Conservation (phyloP, 768 basidiomycete species). For the Cubamyces lactineus region DNA sequence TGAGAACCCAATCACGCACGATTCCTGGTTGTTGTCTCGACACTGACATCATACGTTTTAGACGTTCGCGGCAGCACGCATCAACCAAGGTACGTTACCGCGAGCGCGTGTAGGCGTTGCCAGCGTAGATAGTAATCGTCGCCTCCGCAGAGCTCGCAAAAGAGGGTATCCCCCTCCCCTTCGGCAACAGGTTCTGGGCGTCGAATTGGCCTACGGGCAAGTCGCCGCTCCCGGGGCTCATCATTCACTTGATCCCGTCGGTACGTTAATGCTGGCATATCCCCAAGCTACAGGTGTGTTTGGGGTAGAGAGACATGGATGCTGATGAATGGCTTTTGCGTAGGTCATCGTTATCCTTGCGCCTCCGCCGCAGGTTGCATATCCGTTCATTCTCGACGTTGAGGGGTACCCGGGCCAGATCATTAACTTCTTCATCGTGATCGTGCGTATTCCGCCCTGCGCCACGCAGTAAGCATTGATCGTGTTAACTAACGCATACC, state of each 20-base stretch:
- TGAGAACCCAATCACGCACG: constrained; percentile 6
- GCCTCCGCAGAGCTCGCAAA: constrained; percentile 50
- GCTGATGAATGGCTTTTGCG: background rate
- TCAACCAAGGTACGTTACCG: constrained; percentile 48
- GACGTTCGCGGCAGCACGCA: constrained; percentile 54
- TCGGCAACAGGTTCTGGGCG: constrained; percentile 62
- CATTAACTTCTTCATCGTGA: constrained; percentile 56
- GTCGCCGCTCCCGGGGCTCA: constrained; percentile 57
- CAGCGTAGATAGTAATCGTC: background rate
- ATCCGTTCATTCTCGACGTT: constrained; percentile 65
- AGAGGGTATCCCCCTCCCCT: constrained; percentile 63
- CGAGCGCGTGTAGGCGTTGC: background rate
- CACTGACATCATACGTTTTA: constrained; percentile 23
- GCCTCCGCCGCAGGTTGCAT: constrained; percentile 55
- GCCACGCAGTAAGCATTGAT: background rate
- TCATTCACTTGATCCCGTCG: constrained; percentile 58
- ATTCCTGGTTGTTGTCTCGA: background rate
- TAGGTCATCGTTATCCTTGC: constrained; percentile 56
- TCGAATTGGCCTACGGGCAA: constrained; percentile 64
- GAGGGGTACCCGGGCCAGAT: constrained; percentile 57
- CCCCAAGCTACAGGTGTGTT: background rate
- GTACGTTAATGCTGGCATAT: constrained; percentile 32
- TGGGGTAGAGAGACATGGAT: too few species aligned
- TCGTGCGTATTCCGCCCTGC: constrained; percentile 40
- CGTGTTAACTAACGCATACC: background rate